These are phyloP conservation scores for Spinacia oleracea DNA, from an alignment of 179 eudicot species.

Conservation along the genomic window DNA sequence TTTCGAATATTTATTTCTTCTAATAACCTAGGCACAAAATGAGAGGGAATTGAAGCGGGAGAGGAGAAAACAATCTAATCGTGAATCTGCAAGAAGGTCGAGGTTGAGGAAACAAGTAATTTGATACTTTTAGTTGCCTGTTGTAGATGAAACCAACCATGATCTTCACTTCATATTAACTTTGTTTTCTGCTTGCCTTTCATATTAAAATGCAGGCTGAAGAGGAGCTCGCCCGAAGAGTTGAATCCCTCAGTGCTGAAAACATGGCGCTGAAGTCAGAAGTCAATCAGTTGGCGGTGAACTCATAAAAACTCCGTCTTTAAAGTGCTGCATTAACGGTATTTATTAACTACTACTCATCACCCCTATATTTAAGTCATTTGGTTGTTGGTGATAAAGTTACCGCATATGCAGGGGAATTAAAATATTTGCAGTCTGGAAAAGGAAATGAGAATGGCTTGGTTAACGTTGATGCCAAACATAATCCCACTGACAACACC, in stretches of 20 bases:
- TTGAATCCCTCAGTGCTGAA: slow-evolving; percentile 67
- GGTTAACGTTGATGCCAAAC: slow-evolving; percentile 29
- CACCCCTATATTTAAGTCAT: not conserved
- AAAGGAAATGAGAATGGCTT: slow-evolving; percentile 36
- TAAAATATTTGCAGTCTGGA: slow-evolving; percentile 39
- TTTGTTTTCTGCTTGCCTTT: not conserved
- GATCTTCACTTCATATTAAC: slow-evolving; percentile 6
- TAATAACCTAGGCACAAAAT: slow-evolving; percentile 41
- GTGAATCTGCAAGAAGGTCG: slow-evolving; percentile 97
- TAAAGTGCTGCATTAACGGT: slow-evolving; percentile 72
- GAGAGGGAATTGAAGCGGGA: slow-evolving; percentile 85
- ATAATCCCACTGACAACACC: slow-evolving; percentile 50
- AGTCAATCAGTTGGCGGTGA: slow-evolving; percentile 56
- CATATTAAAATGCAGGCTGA: slow-evolving; percentile 56
- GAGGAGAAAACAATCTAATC: slow-evolving; percentile 92
- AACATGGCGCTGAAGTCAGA: slow-evolving; percentile 69
- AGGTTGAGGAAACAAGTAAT: slow-evolving; percentile 93
- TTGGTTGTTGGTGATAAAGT: slow-evolving; percentile 13
- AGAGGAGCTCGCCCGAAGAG: slow-evolving; percentile 79
- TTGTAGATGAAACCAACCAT: not conserved
- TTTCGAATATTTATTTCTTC: too few species aligned
- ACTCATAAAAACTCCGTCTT: slow-evolving; percentile 62
- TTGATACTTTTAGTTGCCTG: not conserved
- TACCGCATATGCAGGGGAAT: slow-evolving; percentile 47
- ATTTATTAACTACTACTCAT: not conserved